Percentiles rank a stretch among this genome's conserved stretches.
Conservation (phyloP, 768 basidiomycete genomes). For the Dioszegia aurantiaca region DNA sequence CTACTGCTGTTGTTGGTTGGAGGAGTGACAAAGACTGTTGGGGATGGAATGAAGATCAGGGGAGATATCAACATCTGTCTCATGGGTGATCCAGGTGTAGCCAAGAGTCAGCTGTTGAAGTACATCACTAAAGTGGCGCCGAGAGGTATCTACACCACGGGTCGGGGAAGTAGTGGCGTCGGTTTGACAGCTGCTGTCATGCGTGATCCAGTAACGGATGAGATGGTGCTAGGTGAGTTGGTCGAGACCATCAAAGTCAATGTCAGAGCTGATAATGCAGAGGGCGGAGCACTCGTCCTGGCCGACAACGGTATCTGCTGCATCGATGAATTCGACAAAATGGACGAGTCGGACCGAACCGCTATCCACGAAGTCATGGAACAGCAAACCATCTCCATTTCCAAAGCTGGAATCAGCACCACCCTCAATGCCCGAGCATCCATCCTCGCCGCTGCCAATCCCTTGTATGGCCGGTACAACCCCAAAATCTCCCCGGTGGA, state of each 20-base stretch:
- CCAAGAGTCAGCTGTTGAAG: conserved; percentile 81
- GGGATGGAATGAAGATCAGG: conserved; percentile 97
- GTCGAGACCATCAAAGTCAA: no score
- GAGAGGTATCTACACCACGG: conserved; percentile 95
- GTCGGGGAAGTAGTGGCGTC: conserved; percentile 79
- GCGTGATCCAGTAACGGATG: conserved; percentile 98
- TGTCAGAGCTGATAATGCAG: conserved; percentile 58
- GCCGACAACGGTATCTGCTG: conserved; percentile 99
- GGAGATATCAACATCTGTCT: conserved; percentile 96
- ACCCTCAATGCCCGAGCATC: conserved; percentile 59
- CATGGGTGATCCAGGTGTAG: conserved; percentile 98
- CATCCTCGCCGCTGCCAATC: conserved; percentile 89
- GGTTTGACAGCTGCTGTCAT: conserved; percentile 98
- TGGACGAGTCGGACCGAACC: conserved; percentile 96
- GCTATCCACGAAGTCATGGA: conserved; percentile 99
- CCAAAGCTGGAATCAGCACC: conserved; percentile 60
- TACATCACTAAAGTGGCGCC: conserved; percentile 99
- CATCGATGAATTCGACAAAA: conserved; percentile 99
- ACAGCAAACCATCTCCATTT: conserved; percentile 60
- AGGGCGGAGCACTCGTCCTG: conserved; percentile 98
- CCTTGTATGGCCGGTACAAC: conserved; percentile 96
- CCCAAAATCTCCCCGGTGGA: conserved; percentile 96
- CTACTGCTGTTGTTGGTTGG: conserved; percentile 86
- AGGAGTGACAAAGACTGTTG: conserved; percentile 90
- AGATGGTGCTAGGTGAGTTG: conserved; percentile 90